phyloP scores from a whole-genome alignment of 768 basidiomycete species.

The Cantharellus anzutake region DNA sequence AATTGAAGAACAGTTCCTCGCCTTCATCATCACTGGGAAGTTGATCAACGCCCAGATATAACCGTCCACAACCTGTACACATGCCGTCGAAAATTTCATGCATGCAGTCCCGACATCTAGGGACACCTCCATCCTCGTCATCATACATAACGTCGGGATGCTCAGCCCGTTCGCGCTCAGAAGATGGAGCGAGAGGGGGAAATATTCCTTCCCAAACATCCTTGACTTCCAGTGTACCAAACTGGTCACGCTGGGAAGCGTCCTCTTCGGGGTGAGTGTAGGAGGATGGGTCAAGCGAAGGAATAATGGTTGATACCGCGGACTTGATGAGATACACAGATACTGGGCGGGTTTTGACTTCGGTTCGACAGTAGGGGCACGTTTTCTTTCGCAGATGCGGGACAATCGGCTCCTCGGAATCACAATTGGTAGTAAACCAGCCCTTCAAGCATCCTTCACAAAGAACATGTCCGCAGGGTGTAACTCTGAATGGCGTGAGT shows the following conservation, averaged over 20 bases:
- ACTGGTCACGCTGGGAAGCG: slow-evolving; percentile 8
- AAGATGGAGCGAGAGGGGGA: slow-evolving; percentile 9
- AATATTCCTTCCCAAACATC: slow-evolving; percentile 60
- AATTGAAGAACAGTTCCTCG: neutral
- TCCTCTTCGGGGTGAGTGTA: neutral
- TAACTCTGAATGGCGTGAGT: neutral
- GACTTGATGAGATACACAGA: slow-evolving; percentile 31
- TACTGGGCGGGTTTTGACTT: slow-evolving; percentile 27
- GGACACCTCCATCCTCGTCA: slow-evolving; percentile 56
- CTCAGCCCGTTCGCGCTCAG: neutral
- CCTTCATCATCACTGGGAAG: neutral
- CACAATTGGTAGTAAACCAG: slow-evolving; percentile 44
- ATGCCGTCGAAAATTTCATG: slow-evolving; percentile 58
- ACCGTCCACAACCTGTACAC: slow-evolving; percentile 41
- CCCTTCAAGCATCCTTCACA: slow-evolving; percentile 27
- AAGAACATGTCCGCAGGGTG: slow-evolving; percentile 5
- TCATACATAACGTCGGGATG: slow-evolving; percentile 38
- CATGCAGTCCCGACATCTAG: slow-evolving; percentile 54
- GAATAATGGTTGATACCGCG: slow-evolving; percentile 27
- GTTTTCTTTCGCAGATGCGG: slow-evolving; percentile 20
- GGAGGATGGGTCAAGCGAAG: slow-evolving; percentile 27
- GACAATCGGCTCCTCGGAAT: slow-evolving; percentile 6
- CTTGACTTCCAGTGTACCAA: slow-evolving; percentile 11
- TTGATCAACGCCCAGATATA: slow-evolving; percentile 1
- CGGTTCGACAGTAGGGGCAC: slow-evolving; percentile 27